phyloP scores from a whole-genome alignment of 371 early-diverging fungal species.

The Syncephalastrum monosporum region DNA sequence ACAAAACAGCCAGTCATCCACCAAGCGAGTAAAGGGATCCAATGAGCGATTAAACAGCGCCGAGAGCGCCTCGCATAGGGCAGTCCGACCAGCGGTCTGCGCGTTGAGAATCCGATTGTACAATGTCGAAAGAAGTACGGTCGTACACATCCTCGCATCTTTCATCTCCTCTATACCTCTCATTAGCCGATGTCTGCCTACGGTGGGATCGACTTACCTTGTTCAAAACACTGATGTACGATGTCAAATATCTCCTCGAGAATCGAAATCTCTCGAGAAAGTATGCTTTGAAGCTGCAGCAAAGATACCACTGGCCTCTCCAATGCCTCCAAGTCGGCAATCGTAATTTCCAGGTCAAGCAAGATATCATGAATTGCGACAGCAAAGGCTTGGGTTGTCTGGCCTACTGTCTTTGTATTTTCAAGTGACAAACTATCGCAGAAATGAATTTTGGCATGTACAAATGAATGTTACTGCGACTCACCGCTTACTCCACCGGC shows the following conservation, averaged over 20 bases:
- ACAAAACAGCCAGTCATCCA: slow-evolving; percentile 43
- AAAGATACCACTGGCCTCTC: slow-evolving; percentile 4
- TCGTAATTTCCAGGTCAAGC: too few species aligned
- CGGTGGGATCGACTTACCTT: background rate
- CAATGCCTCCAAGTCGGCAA: too few species aligned
- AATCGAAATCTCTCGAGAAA: background rate
- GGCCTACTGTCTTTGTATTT: too few species aligned
- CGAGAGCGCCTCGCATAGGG: slow-evolving; percentile 16
- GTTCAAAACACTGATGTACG: slow-evolving; percentile 3
- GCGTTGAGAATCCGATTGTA: slow-evolving; percentile 21
- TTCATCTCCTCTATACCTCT: too few species aligned
- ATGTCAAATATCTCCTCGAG: slow-evolving; percentile 1
- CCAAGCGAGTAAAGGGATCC: slow-evolving; percentile 28
- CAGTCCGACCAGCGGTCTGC: slow-evolving; percentile 19
- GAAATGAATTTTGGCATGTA: too few species aligned
- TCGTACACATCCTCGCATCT: slow-evolving; percentile 7
- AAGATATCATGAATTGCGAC: too few species aligned
- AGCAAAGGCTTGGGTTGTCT: too few species aligned
- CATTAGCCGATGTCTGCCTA: too few species aligned
- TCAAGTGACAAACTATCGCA: too few species aligned
- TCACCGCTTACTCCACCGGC: slow-evolving; percentile 16
- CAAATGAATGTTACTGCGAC: background rate
- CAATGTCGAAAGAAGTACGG: slow-evolving; percentile 19
- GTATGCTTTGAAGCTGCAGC: slow-evolving; percentile 6
- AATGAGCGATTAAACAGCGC: slow-evolving; percentile 22